phyloP scores from a whole-genome alignment of 2,329 filamentous ascomycete species.

The Exserohilum turcica region DNA sequence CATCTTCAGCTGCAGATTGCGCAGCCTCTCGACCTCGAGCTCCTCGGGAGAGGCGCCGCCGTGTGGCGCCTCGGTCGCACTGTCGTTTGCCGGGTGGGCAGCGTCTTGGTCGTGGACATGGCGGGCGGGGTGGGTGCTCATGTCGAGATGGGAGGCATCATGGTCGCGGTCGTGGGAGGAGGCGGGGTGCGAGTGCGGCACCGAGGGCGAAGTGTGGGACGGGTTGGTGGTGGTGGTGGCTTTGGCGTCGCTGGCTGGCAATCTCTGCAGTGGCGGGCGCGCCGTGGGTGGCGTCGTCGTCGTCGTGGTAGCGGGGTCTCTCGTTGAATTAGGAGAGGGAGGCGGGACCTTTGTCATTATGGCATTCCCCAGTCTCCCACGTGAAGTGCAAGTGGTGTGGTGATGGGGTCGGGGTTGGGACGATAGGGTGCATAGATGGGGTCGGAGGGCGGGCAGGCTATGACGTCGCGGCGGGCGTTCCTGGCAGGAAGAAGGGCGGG shows the following conservation, averaged over 20 bases:
- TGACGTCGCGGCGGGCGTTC: constrained; percentile 19
- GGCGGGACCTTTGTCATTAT: constrained; percentile 37
- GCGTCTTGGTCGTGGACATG: constrained; percentile 3
- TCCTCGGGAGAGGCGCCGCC: constrained; percentile 42
- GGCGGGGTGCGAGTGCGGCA: constrained; percentile 2
- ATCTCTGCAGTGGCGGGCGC: constrained; percentile 39
- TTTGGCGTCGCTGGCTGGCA: constrained; percentile 23
- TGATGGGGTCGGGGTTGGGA: constrained; percentile 10
- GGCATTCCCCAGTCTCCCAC: constrained; percentile 33
- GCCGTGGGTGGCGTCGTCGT: constrained; percentile 12
- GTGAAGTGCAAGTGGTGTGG: constrained; percentile 17
- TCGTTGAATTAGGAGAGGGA: constrained; percentile 30
- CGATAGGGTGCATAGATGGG: constrained; percentile 12
- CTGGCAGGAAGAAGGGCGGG: constrained; percentile 13
- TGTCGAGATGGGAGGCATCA: constrained; percentile 27
- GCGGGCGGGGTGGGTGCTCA: constrained; percentile 23
- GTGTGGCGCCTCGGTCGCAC: constrained; percentile 11
- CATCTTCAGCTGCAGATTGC: constrained; percentile 50
- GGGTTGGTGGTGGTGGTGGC: constrained; percentile 9
- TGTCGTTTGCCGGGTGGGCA: neutral
- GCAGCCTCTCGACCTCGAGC: constrained; percentile 47
- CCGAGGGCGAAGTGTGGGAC: constrained; percentile 5
- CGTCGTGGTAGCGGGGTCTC: constrained; percentile 2
- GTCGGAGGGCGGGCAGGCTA: constrained; percentile 17
- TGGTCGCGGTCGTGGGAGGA: constrained; percentile 17